Percentiles rank a stretch among this genome's conserved stretches.
phyloP scores from a whole-genome alignment of 169 alveolate species.

The Cryptosporidium felis region DNA sequence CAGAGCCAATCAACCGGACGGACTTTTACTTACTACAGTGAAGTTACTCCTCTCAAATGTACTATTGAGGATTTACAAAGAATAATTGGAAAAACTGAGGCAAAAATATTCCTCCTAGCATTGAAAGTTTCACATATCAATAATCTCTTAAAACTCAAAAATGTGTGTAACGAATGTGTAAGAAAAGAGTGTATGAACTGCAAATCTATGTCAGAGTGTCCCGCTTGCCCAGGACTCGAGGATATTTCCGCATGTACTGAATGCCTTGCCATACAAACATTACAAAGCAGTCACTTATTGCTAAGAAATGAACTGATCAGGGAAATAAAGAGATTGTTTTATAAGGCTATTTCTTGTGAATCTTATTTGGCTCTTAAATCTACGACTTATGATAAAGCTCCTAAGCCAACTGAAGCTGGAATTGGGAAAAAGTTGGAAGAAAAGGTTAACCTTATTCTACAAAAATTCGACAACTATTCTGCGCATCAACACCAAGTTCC shows the following conservation, averaged over 20 bases:
- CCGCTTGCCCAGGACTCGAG: slow-evolving; percentile 29
- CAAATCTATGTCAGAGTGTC: slow-evolving; percentile 12
- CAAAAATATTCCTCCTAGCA: background rate
- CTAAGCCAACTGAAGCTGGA: background rate
- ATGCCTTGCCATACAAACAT: slow-evolving; percentile 19
- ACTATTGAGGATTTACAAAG: background rate
- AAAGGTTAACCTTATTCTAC: background rate
- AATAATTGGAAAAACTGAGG: slow-evolving; percentile 5
- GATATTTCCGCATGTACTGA: slow-evolving; percentile 18
- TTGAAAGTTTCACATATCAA: background rate
- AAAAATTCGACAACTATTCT: background rate
- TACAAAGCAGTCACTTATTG: background rate
- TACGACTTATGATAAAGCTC: background rate
- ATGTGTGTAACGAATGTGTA: background rate
- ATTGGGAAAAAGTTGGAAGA: background rate
- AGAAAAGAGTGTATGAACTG: slow-evolving; percentile 19
- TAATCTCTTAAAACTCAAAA: background rate
- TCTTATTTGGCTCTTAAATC: background rate
- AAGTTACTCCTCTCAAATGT: slow-evolving; percentile 12
- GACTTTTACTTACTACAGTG: background rate
- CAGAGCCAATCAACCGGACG: too few relatives aligned
- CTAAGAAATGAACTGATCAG: background rate
- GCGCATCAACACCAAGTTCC: background rate
- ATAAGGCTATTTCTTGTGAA: slow-evolving; percentile 7
- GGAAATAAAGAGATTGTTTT: background rate